These are phyloP conservation scores for Mortierella sp. DNA, from an alignment of 371 early-diverging fungal genomes.

Conservation along the genomic window DNA sequence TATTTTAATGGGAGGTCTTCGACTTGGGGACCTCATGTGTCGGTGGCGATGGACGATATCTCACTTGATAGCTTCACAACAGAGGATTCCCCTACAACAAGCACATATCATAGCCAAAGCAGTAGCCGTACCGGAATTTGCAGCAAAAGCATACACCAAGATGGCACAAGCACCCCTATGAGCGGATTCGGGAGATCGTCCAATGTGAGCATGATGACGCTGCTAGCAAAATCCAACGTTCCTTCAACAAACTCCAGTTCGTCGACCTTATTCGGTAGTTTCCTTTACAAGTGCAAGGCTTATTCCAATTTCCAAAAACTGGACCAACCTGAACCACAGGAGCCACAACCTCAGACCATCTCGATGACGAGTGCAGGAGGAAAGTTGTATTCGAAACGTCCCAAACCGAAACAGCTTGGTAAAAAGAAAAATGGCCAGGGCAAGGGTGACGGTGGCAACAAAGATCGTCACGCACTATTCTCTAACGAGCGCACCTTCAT, in stretches of 20 bases:
- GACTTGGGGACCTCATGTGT: constrained; percentile 23
- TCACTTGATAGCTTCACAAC: constrained; percentile 28
- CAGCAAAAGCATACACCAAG: neutral
- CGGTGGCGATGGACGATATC: constrained; percentile 39
- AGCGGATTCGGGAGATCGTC: constrained; percentile 17
- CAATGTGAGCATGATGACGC: constrained; percentile 21
- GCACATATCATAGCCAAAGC: neutral
- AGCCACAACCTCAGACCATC: constrained; percentile 17
- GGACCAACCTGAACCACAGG: constrained; percentile 3
- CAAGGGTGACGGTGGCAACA: constrained; percentile 21
- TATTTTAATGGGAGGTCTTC: neutral
- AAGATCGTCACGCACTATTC: constrained; percentile 26
- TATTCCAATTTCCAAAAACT: constrained; percentile 6
- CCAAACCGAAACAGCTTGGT: constrained; percentile 32
- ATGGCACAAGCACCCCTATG: constrained; percentile 1
- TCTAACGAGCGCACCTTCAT: constrained; percentile 43
- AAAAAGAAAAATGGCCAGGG: constrained; percentile 12
- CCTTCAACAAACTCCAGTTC: constrained; percentile 23
- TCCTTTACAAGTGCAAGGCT: constrained; percentile 17
- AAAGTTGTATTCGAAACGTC: constrained; percentile 28
- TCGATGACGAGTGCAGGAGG: constrained; percentile 11
- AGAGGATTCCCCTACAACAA: neutral
- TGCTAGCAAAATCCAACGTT: constrained; percentile 19
- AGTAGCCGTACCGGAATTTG: neutral
- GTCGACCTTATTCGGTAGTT: constrained; percentile 27